Evolutionary conservation across 1,284 basidiomycete genomes (phyloP), one percentile per base, ranked within the genome.

Genomic region (Hymenochaete sp.): DNA sequence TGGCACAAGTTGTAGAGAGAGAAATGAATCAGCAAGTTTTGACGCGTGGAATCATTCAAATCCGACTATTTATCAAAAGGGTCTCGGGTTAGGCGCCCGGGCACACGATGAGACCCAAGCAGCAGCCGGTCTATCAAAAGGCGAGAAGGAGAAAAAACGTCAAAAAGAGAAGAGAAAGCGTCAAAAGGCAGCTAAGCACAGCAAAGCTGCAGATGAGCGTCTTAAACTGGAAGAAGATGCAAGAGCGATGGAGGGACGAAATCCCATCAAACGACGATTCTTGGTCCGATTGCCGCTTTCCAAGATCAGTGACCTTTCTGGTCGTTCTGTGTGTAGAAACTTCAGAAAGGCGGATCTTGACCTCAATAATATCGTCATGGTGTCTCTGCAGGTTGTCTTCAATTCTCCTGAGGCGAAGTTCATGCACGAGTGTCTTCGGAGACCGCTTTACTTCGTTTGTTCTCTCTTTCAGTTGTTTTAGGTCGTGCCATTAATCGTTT

Each of bases 401-500:
- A 18, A 14, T 19, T 28, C 39, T 16, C 21, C 24, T 5, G 14
- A 26, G 13, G 39, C 39, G 14, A 29, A 22, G 32, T 18, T 29
- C 10, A 9, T 41, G 7, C 32, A 41, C n/a, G n/a, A 41, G 14
- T 28, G 27, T 9, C 39, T 41, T 19, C 28, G 22, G 32, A 19
- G 39, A 28, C 39, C 39, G 10, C 13, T 41, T 28, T 41, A 41
- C n/a, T 41, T 41, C 32, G 39, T 41, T 14, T 41, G 39, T 41
- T 7, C 26, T n/a, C 18, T 29, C 6, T 29, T 27, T 41, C 9
- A 16, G 18, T 29, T 8, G 1, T 18, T 18, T 14, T 11, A 9
- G 16, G 9, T 41, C 24, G 6, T 28, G 10, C 24, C 39, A 29
- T 26, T 29, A 13, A 19, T 16, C 10, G 8, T 31, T 8, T 13